Evolutionary conservation across 2,329 filamentous ascomycete genomes (phyloP).

Genomic region (Emergomyces orientalis): DNA sequence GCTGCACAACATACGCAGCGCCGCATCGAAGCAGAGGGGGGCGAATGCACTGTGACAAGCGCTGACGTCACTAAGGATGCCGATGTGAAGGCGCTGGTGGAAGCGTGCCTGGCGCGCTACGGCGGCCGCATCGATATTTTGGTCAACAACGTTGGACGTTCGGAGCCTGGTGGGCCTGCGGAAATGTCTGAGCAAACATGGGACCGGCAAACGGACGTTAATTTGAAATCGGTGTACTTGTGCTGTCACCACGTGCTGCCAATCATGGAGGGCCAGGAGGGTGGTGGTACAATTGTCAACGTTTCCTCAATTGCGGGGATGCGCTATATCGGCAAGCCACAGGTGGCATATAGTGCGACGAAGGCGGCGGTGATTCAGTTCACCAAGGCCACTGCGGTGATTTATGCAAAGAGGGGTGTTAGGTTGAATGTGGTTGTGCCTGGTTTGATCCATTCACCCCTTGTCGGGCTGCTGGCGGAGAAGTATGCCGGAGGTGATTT

Average conservation of each 20-base stretch:
- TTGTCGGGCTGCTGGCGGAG: conserved; percentile 38
- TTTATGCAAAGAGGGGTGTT: conserved; percentile 32
- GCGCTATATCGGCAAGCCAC: conserved; percentile 44
- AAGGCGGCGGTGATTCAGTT: conserved; percentile 47
- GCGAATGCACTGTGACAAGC: conserved; percentile 34
- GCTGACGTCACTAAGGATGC: conserved; percentile 45
- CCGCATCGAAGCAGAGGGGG: conserved; percentile 29
- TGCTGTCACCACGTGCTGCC: conserved; percentile 46
- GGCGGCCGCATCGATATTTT: conserved; percentile 49
- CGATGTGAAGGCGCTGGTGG: conserved; percentile 46
- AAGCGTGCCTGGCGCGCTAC: conserved; percentile 44
- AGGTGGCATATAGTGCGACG: conserved; percentile 46
- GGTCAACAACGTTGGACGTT: conserved; percentile 52
- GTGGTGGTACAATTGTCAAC: conserved; percentile 38
- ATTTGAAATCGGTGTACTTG: conserved; percentile 49
- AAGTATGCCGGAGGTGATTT: conserved; percentile 40
- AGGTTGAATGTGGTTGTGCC: conserved; percentile 49
- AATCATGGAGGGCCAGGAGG: conserved; percentile 44
- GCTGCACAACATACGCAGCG: conserved; percentile 35
- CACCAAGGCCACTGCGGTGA: conserved; percentile 42
- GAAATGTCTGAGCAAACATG: conserved; percentile 42
- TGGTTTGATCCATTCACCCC: conserved; percentile 49
- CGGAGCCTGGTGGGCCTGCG: conserved; percentile 45
- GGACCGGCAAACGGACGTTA: conserved; percentile 47
- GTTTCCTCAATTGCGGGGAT: conserved; percentile 45